Evolutionary conservation across 345 rosid species (phyloP), one percentile per base, ranked within the genome.

Genomic region (Pugionium dolabratum): DNA sequence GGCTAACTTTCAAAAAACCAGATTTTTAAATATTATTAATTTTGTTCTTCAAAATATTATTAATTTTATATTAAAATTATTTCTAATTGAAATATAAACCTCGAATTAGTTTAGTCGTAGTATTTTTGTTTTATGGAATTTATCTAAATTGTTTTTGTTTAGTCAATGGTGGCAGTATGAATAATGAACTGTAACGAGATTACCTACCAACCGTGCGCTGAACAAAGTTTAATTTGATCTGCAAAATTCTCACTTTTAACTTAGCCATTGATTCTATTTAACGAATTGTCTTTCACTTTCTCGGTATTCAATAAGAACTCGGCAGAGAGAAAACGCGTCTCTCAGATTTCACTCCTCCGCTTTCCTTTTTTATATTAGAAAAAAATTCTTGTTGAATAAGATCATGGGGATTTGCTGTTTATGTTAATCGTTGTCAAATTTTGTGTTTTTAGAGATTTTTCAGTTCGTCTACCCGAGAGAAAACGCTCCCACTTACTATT

Each of bases 161-260:
- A 71, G 75, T 63, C 75, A 63, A 55, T 45, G 69, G n/a, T 3
- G 0, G 7, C 11, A 11, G 11, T 34, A 53, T 49, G 30, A 55
- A 44, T 18, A 18, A 18, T 18, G 18, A 18, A 36, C 32, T 10
- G 2, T 79, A 79, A 73, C 80, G 78, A 70, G 57, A 70, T 76
- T 57, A 73, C 69, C 80, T 49, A 74, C 73, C 67, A 18, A 18
- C 18, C 18, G 52, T 69, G 63, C 57, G 36, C 6, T n/a, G 31
- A 42, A 40, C 28, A 9, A 51, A 43, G 5, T 10, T 47, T 47
- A 43, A 55, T 62, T 68, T 53, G 2, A 70, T 61, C 48, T 53
- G 7, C 45, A 59, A 60, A 47, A 54, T 29, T 37, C 65, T 59
- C n/a, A 55, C 31, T 7, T 41, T 18, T 47, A 66, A 76, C 73